Conservation (phyloP, 306 rosid genomes). For the Morella rubra region DNA sequence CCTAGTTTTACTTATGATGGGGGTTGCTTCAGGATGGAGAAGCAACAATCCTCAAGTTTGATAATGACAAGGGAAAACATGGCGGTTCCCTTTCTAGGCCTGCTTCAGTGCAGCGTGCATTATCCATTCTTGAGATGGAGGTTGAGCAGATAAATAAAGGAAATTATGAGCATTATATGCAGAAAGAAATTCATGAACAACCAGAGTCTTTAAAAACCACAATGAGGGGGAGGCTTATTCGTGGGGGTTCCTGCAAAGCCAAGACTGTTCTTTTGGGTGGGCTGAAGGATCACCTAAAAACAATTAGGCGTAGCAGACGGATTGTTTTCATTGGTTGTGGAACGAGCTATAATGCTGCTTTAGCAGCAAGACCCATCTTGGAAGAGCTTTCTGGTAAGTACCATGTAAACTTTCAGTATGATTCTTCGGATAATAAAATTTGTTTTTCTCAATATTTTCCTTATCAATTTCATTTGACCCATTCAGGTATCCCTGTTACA, state of each 20-base stretch:
- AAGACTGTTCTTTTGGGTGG: conserved; percentile 95
- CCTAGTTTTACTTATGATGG: conserved; percentile 8
- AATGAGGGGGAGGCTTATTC: conserved; percentile 95
- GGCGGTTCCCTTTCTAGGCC: conserved; percentile 61
- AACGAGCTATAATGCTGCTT: conserved; percentile 97
- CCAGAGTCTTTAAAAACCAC: conserved; percentile 94
- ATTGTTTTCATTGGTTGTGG: conserved; percentile 95
- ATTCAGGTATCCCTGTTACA: conserved; percentile 88
- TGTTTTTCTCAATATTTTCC: conserved; percentile 3
- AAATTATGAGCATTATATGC: conserved; percentile 91
- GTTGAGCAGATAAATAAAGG: conserved; percentile 98
- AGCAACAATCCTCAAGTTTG: conserved; percentile 78
- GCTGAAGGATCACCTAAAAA: conserved; percentile 92
- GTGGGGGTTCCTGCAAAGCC: conserved; percentile 67
- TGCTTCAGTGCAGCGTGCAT: conserved; percentile 88
- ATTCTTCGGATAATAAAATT: conserved; percentile 20
- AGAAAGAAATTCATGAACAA: conserved; percentile 96
- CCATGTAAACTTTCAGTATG: conserved; percentile 20
- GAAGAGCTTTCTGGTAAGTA: conserved; percentile 96
- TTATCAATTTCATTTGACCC: conserved; percentile 27
- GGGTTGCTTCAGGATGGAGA: conserved; percentile 78
- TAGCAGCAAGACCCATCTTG: conserved; percentile 94
- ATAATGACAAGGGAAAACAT: conserved; percentile 56
- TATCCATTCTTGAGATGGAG: conserved; percentile 95
- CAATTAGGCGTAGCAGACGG: conserved; percentile 94